Evolutionary conservation across 2,329 filamentous ascomycete species (phyloP), one percentile per base, ranked within the genome.

Genomic region (Xylaria sp.): DNA sequence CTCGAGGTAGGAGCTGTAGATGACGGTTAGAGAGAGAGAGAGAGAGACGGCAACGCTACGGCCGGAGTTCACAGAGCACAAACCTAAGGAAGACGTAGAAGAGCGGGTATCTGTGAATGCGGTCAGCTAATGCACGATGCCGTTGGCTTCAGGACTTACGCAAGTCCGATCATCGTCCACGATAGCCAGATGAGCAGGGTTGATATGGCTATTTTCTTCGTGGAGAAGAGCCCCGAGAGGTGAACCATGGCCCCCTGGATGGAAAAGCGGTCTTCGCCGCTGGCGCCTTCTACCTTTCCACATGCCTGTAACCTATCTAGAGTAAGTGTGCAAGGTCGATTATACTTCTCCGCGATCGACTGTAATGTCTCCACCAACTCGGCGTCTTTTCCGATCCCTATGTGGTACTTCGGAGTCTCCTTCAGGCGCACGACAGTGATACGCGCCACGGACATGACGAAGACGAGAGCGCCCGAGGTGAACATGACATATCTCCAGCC

Each of bases 1-100:
- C 7, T 70, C 69, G 13, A 91, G 78, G 64, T 91, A 91, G 1
- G 73, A 74, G 0, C 74, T 77, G 54, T 24, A 7, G 17, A n/a
- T n/a, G n/a, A n/a, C n/a, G n/a, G n/a, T n/a, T n/a, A n/a, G n/a
- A n/a, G n/a, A n/a, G n/a, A 24, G 4, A 29, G 11, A 41, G 49
- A 56, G 43, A 57, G 50, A 49, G 38, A 60, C 44, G 39, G 3
- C 21, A 13, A 16, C 8, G 17, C 6, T 22, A 44, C 20, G 22
- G 37, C 13, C n/a, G 21, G 37, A 8, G 7, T 7, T 20, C 8
- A 34, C 2, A 55, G 16, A n/a, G 56, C 7, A 70, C 74, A 59
- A 68, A 79, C 74, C 84, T 84, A 1, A 91, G 73, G 68, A 91
- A 92, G 48, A 90, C 87, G 60, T 89, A 88, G 70, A 89, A 92